A percentile compares a stretch with the other conserved stretches of the same genome.
These are phyloP conservation scores for Hypsizygus ulmarius DNA, from an alignment of 1,284 basidiomycete species.

Conservation along the genomic window DNA sequence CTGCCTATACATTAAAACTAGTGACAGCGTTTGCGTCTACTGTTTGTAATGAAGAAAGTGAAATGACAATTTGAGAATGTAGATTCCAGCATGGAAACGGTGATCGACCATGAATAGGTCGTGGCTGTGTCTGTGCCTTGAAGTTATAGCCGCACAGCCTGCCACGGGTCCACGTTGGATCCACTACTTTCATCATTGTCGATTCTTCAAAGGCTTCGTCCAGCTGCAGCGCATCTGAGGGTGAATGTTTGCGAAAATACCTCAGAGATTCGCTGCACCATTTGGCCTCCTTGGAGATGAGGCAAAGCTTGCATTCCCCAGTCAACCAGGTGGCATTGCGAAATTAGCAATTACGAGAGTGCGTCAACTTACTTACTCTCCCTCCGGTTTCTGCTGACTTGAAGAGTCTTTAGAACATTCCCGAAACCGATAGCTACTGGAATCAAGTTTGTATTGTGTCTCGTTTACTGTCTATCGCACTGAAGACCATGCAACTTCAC, in stretches of 20 bases:
- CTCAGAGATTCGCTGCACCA: conserved; percentile 69
- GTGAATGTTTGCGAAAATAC: conserved; percentile 61
- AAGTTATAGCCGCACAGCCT: too few relatives aligned
- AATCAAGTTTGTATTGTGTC: conserved; percentile 57
- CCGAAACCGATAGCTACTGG: conserved; percentile 77
- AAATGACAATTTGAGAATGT: too few relatives aligned
- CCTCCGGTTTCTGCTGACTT: conserved; percentile 13
- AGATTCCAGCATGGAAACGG: too few relatives aligned
- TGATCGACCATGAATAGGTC: too few relatives aligned
- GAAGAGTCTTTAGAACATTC: conserved; percentile 57
- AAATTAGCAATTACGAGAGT: conserved; percentile 72
- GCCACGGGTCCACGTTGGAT: too few relatives aligned
- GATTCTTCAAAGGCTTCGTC: background rate
- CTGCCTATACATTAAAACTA: too few relatives aligned
- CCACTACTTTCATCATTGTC: background rate
- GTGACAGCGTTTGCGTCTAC: too few relatives aligned
- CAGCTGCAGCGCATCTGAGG: too few relatives aligned
- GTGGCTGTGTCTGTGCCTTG: too few relatives aligned
- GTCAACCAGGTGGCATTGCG: conserved; percentile 73
- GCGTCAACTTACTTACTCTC: conserved; percentile 32
- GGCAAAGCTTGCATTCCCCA: conserved; percentile 85
- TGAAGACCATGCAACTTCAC: conserved; percentile 4
- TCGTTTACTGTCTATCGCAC: background rate
- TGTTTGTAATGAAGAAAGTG: too few relatives aligned
- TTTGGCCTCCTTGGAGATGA: conserved; percentile 84